Evolutionary conservation across 352 stramenopile genomes (phyloP).

Genomic region (Globisporangium abappressorium): DNA sequence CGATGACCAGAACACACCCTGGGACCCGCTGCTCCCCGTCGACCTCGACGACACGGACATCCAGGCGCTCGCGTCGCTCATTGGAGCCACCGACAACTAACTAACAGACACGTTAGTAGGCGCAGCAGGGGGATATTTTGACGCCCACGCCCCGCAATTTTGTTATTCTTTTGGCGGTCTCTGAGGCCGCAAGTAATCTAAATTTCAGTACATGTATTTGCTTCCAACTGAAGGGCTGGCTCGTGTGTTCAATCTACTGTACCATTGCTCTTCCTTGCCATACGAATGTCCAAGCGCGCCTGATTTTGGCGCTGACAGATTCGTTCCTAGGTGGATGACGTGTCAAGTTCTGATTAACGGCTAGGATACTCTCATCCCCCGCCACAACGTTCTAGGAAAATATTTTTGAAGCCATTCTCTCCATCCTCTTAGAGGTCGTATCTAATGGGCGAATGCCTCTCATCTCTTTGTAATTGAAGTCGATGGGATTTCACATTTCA

Average conservation of each 20-base stretch:
- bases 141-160: neutral
- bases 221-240: neutral
- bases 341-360: neutral
- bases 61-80: constrained; percentile 11
- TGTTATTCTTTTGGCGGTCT: neutral
- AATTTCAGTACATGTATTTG: neutral
- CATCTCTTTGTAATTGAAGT: no score
- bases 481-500: no score
- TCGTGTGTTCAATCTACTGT: neutral
- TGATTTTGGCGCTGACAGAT: neutral
- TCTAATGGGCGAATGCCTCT: no score
- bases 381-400: no score
- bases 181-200: neutral
- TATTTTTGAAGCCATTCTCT: no score
- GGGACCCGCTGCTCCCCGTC: constrained; percentile 13
- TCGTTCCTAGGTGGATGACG: neutral
- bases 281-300: neutral
- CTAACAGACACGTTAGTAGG: neutral
- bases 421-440: no score
- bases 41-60: constrained; percentile 16
- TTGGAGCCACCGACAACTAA: constrained; percentile 1
- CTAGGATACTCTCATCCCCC: neutral
- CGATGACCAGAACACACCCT: neutral
- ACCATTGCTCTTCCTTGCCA: neutral
- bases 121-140: neutral